Evolutionary conservation across 768 basidiomycete genomes (phyloP).

Genomic region (Mycena filopes): DNA sequence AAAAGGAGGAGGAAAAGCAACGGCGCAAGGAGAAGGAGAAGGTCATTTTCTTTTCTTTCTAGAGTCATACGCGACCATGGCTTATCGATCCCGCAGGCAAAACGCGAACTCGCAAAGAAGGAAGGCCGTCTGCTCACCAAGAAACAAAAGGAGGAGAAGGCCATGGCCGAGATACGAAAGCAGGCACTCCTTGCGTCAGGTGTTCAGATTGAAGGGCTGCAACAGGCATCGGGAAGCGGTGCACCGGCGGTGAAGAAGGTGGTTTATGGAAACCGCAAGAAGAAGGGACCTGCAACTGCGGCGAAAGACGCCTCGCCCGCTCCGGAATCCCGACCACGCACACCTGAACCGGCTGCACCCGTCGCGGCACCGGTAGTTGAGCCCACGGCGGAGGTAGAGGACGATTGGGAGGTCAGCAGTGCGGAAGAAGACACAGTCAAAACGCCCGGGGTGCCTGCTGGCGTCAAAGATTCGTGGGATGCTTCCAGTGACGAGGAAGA

Average conservation of each 20-base stretch:
- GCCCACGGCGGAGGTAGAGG: conserved; percentile 51
- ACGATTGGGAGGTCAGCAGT: conserved; percentile 78
- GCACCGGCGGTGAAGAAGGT: conserved; percentile 74
- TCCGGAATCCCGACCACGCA: conserved; percentile 64
- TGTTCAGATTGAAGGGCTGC: conserved; percentile 89
- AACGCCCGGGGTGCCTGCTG: conserved; percentile 29
- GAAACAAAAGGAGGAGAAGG: conserved; percentile 95
- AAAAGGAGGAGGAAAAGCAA: conserved; percentile 85
- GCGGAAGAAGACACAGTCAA: conserved; percentile 56
- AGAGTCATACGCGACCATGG: conserved; percentile 6
- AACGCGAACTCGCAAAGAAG: conserved; percentile 90
- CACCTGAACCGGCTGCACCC: conserved; percentile 53
- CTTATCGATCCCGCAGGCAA: conserved; percentile 64
- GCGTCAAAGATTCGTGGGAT: conserved; percentile 61
- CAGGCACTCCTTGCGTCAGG: conserved; percentile 92
- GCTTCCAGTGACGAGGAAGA: conserved; percentile 60
- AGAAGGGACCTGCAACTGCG: conserved; percentile 60
- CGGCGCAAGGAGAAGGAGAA: conserved; percentile 91
- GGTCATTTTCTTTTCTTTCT: conserved; percentile 50
- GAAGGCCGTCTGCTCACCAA: conserved; percentile 96
- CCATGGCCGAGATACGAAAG: conserved; percentile 89
- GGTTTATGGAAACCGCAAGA: conserved; percentile 86
- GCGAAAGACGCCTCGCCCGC: conserved; percentile 65
- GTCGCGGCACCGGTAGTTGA: conserved; percentile 39
- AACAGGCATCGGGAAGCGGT: conserved; percentile 59